Conservation (phyloP, 2,329 filamentous ascomycete species). For the Colletotrichum tofieldiae region DNA sequence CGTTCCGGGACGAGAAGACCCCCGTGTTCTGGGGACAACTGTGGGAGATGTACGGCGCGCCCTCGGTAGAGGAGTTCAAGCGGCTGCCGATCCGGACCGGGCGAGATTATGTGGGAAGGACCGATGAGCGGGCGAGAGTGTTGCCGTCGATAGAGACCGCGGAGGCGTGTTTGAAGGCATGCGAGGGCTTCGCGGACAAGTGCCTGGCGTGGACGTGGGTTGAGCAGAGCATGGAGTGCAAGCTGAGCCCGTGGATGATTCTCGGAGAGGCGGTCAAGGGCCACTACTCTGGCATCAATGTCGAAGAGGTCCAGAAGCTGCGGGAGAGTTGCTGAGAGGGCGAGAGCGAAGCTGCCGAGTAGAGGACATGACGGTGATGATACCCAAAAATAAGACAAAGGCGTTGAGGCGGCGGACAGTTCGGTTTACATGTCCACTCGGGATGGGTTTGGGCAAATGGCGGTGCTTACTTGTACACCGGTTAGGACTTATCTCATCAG, state of each 20-base stretch:
- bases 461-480: background rate
- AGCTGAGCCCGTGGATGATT: slow-evolving; percentile 66
- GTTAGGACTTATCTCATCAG: background rate
- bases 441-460: background rate
- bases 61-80: slow-evolving; percentile 57
- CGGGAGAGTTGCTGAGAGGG: slow-evolving; percentile 38
- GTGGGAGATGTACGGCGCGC: slow-evolving; percentile 64
- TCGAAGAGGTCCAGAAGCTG: slow-evolving; percentile 41
- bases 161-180: slow-evolving; percentile 61
- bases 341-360: no score
- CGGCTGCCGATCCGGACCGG: slow-evolving; percentile 54
- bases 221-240: slow-evolving; percentile 56
- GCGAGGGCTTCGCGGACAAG: slow-evolving; percentile 54
- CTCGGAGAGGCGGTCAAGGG: slow-evolving; percentile 57
- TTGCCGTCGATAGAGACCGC: slow-evolving; percentile 56
- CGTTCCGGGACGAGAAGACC: slow-evolving; percentile 55
- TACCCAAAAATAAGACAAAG: background rate
- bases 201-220: slow-evolving; percentile 70
- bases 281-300: slow-evolving; percentile 58
- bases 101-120: slow-evolving; percentile 67
- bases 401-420: background rate
- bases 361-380: slow-evolving; percentile 14
- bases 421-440: background rate
- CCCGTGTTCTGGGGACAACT: slow-evolving; percentile 67
- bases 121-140: slow-evolving; percentile 60